Evolutionary conservation across 2,329 filamentous ascomycete genomes (phyloP).

Genomic region (Botrytis hyacinthi): DNA sequence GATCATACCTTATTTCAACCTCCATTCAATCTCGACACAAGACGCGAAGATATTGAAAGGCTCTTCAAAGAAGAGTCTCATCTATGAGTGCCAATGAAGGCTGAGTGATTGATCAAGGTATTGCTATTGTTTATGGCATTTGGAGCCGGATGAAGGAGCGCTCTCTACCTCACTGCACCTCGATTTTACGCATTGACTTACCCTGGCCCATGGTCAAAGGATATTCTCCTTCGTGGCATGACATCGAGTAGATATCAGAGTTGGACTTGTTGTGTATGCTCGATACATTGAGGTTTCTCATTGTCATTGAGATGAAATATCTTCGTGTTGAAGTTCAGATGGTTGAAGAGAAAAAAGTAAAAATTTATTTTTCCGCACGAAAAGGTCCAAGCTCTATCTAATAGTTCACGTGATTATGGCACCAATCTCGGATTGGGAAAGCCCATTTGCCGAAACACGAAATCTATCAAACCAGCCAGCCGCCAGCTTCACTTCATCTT

Average conservation of each 20-base stretch:
- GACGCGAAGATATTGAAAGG: slow-evolving; percentile 46
- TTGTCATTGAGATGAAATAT: neutral
- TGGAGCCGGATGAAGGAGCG: neutral
- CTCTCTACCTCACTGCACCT: neutral
- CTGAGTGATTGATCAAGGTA: slow-evolving; percentile 47
- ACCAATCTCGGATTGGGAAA: neutral
- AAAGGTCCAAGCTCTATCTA: too few species aligned
- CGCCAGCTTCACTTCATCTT: slow-evolving; percentile 2
- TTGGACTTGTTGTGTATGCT: neutral
- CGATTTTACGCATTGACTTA: neutral
- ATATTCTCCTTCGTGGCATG: neutral
- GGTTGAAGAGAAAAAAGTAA: neutral
- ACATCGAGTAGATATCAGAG: neutral
- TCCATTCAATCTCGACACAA: slow-evolving; percentile 46
- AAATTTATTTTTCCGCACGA: neutral
- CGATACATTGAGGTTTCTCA: neutral
- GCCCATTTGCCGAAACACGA: neutral
- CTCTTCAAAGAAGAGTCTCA: slow-evolving; percentile 46
- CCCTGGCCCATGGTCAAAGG: neutral
- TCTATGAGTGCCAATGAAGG: slow-evolving; percentile 39
- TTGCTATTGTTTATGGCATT: slow-evolving; percentile 26
- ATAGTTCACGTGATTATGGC: neutral
- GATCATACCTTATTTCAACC: slow-evolving; percentile 40
- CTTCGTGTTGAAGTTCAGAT: neutral
- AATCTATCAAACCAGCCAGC: slow-evolving; percentile 13